These are phyloP conservation scores for Aspergillus vadensis DNA, from an alignment of 2,329 filamentous ascomycete genomes.

Conservation along the genomic window DNA sequence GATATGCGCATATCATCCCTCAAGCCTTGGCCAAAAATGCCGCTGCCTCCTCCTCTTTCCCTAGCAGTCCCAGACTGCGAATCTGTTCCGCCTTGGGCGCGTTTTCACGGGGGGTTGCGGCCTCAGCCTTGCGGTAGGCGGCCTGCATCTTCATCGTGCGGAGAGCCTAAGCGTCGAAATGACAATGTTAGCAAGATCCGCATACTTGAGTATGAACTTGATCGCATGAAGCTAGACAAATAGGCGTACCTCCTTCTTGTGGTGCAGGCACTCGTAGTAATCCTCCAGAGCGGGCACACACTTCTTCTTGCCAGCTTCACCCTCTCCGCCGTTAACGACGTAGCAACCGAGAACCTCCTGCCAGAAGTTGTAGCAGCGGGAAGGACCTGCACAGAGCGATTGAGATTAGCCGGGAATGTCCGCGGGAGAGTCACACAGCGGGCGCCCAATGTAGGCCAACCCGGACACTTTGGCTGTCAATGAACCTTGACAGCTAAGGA, in stretches of 20 bases:
- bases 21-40: slow-evolving; percentile 48
- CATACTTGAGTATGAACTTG: not conserved
- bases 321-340: slow-evolving; percentile 82
- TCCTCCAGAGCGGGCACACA: slow-evolving; percentile 85
- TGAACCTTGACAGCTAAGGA: slow-evolving; percentile 4
- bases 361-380: slow-evolving; percentile 98
- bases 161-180: slow-evolving; percentile 61
- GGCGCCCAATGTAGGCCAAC: slow-evolving; percentile 16
- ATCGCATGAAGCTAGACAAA: not conserved
- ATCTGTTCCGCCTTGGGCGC: slow-evolving; percentile 83
- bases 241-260: slow-evolving; percentile 88
- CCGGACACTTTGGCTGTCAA: slow-evolving; percentile 15
- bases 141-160: slow-evolving; percentile 77
- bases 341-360: slow-evolving; percentile 99
- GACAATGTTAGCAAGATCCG: not conserved
- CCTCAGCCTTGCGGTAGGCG: slow-evolving; percentile 80
- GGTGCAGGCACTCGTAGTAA: slow-evolving; percentile 98
- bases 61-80: slow-evolving; percentile 79
- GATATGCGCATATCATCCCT: slow-evolving; percentile 20
- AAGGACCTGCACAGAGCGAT: slow-evolving; percentile 54
- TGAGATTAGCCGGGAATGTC: slow-evolving; percentile 27
- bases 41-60: slow-evolving; percentile 78
- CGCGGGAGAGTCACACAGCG: slow-evolving; percentile 19
- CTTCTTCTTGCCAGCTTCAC: slow-evolving; percentile 83
- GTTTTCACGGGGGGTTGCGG: slow-evolving; percentile 74